These are phyloP conservation scores for Kwoniella shandongensis DNA, from an alignment of 768 basidiomycete species.

Conservation along the genomic window DNA sequence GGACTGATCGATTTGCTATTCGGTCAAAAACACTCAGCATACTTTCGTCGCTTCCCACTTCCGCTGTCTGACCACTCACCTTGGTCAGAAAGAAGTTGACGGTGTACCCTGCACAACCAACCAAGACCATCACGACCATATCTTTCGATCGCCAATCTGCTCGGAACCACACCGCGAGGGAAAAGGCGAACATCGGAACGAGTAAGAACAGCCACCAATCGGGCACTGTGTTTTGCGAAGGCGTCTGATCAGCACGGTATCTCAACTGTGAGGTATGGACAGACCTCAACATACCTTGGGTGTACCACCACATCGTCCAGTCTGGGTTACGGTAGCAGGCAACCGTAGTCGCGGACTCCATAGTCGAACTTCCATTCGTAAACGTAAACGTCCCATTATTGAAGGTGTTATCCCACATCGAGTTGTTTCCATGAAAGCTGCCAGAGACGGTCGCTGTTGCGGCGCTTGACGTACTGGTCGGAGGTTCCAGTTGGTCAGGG, in stretches of 20 bases:
- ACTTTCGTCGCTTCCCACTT: too few relatives aligned
- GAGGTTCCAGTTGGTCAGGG: slow-evolving; percentile 21
- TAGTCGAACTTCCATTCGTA: slow-evolving; percentile 33
- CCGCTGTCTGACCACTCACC: too few relatives aligned
- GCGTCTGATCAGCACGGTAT: too few relatives aligned
- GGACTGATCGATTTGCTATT: slow-evolving; percentile 29
- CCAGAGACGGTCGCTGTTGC: slow-evolving; percentile 30
- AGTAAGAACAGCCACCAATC: slow-evolving; percentile 43
- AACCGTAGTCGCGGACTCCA: slow-evolving; percentile 23
- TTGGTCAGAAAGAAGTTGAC: slow-evolving; percentile 32
- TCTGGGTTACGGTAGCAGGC: slow-evolving; percentile 38
- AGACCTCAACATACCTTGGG: slow-evolving; percentile 13
- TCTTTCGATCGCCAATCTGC: slow-evolving; percentile 41
- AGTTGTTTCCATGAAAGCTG: slow-evolving; percentile 36
- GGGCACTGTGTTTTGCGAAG: slow-evolving; percentile 14
- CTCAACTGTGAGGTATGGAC: neutral
- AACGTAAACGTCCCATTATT: slow-evolving; percentile 47
- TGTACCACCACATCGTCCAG: slow-evolving; percentile 39
- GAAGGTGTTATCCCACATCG: slow-evolving; percentile 35
- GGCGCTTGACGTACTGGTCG: slow-evolving; percentile 7
- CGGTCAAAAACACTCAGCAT: neutral
- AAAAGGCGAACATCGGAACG: slow-evolving; percentile 39
- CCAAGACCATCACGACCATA: slow-evolving; percentile 39
- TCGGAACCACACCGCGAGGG: slow-evolving; percentile 41
- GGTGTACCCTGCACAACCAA: slow-evolving; percentile 35